These are phyloP conservation scores for Camellia japonica DNA, from an alignment of 148 eudicot species.

Conservation along the genomic window DNA sequence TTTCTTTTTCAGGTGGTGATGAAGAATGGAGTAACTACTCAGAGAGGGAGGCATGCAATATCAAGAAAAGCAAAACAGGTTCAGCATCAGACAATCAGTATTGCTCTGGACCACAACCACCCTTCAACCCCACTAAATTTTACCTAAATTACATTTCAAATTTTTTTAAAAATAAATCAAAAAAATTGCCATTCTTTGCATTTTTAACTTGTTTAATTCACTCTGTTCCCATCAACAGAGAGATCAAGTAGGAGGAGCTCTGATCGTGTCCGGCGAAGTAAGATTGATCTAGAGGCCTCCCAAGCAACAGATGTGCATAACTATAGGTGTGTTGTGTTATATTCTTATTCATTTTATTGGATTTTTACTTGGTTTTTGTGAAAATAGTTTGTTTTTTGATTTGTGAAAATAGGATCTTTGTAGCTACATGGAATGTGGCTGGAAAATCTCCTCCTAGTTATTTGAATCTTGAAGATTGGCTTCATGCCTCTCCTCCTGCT, in stretches of 20 bases:
- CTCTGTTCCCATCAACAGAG: slow-evolving; percentile 33
- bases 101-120: slow-evolving; percentile 55
- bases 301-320: slow-evolving; percentile 72
- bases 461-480: slow-evolving; percentile 97
- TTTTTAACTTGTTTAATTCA: neutral
- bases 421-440: slow-evolving; percentile 97
- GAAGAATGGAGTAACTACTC: slow-evolving; percentile 75
- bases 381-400: neutral
- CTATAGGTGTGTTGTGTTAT: slow-evolving; percentile 44
- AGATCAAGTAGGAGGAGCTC: slow-evolving; percentile 48
- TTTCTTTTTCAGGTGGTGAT: slow-evolving; percentile 69
- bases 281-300: slow-evolving; percentile 60
- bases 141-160: neutral
- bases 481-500: slow-evolving; percentile 92
- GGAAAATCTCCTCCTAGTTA: slow-evolving; percentile 90
- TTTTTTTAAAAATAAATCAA: neutral
- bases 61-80: slow-evolving; percentile 93
- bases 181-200: neutral
- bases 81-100: slow-evolving; percentile 34
- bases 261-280: slow-evolving; percentile 49
- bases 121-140: slow-evolving; percentile 16
- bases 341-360: slow-evolving; percentile 3
- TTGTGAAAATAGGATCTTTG: slow-evolving; percentile 58
- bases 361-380: neutral
- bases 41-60: slow-evolving; percentile 74